Evolutionary conservation across 495 filamentous ascomycete genomes (phyloP), one percentile per base, ranked within the genome.

Genomic region (Penicillium steckii): DNA sequence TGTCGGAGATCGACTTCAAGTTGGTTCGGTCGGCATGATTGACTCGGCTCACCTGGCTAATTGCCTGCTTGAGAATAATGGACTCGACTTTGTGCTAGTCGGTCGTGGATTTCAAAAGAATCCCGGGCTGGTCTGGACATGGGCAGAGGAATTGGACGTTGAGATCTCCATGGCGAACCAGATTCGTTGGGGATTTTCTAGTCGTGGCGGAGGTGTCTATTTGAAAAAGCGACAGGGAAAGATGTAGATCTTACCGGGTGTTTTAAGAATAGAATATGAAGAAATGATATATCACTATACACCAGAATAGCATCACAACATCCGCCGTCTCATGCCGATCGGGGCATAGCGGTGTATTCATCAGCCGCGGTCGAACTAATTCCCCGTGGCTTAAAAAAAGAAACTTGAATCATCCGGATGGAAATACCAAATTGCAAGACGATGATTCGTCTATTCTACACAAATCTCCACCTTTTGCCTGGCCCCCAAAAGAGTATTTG

Each of bases 41-140:
- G 79, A 75, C 22, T 77, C 68, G 10, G 87, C 75, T 0, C 60
- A 70, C 27, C 68, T 80, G 53, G 86, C 86, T 3, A 75, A 86
- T 27, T 50, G 73, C 24, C 35, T 77, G 40, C 53, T 87, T 8
- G 76, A 85, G 49, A 74, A 80, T 18, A 71, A 78, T 3, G 74
- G 71, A 0, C 55, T 88, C 8, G 87, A 90, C 64, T 62, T 85
- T 7, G 74, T 80, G 6, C 66, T 85, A 33, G 77, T 79, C 5
- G 87, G 87, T 1, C 68, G 87, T 6, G 75, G 74, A 46, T 91
- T 89, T 65, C 82, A 85, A 64, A 86, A 85, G 70, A 83, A 89
- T 55, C 85, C 86, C 0, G 78, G 80, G 4, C 54, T 89, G 32
- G 85, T 87, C 1, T 88, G 86, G 80, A 59, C 70, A 0, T 89